Evolutionary conservation across 306 rosid species (phyloP).

Genomic region (Dicorynia guianensis): DNA sequence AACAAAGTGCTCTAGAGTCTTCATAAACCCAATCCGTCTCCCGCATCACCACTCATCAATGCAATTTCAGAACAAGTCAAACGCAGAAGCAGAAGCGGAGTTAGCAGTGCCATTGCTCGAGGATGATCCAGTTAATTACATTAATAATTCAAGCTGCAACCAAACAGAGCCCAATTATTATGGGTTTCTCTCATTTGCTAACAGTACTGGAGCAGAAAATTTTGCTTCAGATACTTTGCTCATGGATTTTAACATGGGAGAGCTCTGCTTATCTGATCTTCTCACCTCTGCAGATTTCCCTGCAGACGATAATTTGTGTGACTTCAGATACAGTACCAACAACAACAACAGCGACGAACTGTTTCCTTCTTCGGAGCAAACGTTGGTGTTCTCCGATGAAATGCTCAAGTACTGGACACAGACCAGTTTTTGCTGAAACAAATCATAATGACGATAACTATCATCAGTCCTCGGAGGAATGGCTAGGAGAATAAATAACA

Average conservation of each 20-base stretch:
- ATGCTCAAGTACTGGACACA: constrained; percentile 46
- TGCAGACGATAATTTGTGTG: neutral
- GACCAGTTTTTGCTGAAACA: neutral
- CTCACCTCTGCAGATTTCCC: constrained; percentile 49
- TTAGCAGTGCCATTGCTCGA: neutral
- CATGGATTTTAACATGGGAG: constrained; percentile 40
- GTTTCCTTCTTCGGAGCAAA: constrained; percentile 41
- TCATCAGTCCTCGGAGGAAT: constrained; percentile 33
- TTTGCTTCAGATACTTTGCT: constrained; percentile 3
- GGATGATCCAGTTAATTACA: neutral
- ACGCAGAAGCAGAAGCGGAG: neutral
- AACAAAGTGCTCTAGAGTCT: constrained; percentile 44
- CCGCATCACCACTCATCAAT: neutral
- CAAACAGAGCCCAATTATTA: neutral
- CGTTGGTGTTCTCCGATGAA: constrained; percentile 35
- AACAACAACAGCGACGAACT: neutral
- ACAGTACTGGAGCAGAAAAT: neutral
- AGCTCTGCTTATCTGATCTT: constrained; percentile 44
- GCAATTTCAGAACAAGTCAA: constrained; percentile 19
- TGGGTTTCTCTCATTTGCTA: constrained; percentile 1
- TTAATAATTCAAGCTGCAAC: neutral
- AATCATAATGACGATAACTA: constrained; percentile 13
- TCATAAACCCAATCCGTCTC: constrained; percentile 34
- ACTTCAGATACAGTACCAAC: constrained; percentile 6
- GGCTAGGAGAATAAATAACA: neutral